Conservation (phyloP, 139 green algal species). For the Coelastrella sp. region DNA sequence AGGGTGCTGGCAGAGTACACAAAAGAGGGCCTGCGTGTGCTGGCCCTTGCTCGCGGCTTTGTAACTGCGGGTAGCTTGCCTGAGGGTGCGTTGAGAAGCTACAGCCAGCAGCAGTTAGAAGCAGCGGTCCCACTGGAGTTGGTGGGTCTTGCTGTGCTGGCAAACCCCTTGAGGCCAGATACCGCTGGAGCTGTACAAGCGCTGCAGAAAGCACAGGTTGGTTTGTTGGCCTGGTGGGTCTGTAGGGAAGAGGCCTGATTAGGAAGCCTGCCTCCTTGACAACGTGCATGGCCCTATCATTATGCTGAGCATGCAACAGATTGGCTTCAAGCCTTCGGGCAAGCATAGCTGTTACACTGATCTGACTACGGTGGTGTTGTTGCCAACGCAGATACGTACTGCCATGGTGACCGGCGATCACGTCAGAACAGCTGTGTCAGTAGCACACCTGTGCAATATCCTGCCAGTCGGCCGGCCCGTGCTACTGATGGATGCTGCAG, state of each 20-base stretch:
- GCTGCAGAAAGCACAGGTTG: constrained; percentile 62
- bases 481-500: constrained; percentile 56
- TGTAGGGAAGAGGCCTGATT: no score
- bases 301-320: no score
- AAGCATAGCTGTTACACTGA: no score
- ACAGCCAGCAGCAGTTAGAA: constrained; percentile 60
- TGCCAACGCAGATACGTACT: constrained; percentile 39
- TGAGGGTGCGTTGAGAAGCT: background rate
- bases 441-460: constrained; percentile 68
- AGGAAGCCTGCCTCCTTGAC: no score
- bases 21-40: constrained; percentile 68
- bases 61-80: constrained; percentile 19
- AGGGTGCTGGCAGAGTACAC: constrained; percentile 67
- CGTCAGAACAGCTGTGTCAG: constrained; percentile 62
- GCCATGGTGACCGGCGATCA: constrained; percentile 66
- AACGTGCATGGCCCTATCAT: no score
- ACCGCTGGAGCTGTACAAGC: constrained; percentile 46
- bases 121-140: constrained; percentile 47
- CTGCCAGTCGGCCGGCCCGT: constrained; percentile 51
- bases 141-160: constrained; percentile 68
- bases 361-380: no score
- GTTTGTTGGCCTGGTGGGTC: background rate
- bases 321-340: no score
- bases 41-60: constrained; percentile 60
- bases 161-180: constrained; percentile 63